Base-by-base conservation (phyloP, 2,329 filamentous ascomycete species). In the Xylaria digitata region DNA sequence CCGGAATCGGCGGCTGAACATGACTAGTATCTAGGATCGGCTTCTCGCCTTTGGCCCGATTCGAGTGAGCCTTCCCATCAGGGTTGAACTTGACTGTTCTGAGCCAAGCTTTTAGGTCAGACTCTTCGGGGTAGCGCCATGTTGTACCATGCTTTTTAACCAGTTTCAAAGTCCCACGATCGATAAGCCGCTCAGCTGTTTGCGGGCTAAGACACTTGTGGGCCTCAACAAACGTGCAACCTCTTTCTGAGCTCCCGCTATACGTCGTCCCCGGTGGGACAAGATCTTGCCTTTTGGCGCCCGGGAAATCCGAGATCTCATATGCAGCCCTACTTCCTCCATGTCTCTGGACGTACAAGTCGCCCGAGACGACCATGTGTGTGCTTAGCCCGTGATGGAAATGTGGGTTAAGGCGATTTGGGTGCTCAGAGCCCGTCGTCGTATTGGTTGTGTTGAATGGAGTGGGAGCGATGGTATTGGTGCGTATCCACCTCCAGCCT, bases 151-250 rank as follows among this genome's bases (percentile, higher is more conserved):
- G n/a, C 4, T 17, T 40, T 2, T 43, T n/a, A 19, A 55, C 48
- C 13, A 40, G 40, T 11, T 23, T 49, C 26, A 73, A 19, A 11
- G 65, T 71, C 34, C 65, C 71, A 9, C 69, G 68, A 1, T 30
- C 56, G 2, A 73, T 69, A 45, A 71, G 70, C 6, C 70, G 69
- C 46, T 69, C 70, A 1, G 68, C 71, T 0, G 65, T 66, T 13
- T 40, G n/a, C 6, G 71, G 68, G 9, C 68, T 72, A 6, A 73
- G 61, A 19, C 23, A 50, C 8, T 19, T 32, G 19, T 70, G 71
- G 1, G 65, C 70, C 26, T 71, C 70, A 8, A 71, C 65, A 32
- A 73, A 70, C 1, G 17, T 54, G 32, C 64, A 63, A 26, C 66
- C 69, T 0, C 8, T 9, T 19, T 2, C 34, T 4, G 65, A 70